Percentiles rank a stretch among this genome's conserved stretches.
These are phyloP conservation scores for Trypanosoma boissoni DNA, from an alignment of 208 protist genomes.

Conservation along the genomic window DNA sequence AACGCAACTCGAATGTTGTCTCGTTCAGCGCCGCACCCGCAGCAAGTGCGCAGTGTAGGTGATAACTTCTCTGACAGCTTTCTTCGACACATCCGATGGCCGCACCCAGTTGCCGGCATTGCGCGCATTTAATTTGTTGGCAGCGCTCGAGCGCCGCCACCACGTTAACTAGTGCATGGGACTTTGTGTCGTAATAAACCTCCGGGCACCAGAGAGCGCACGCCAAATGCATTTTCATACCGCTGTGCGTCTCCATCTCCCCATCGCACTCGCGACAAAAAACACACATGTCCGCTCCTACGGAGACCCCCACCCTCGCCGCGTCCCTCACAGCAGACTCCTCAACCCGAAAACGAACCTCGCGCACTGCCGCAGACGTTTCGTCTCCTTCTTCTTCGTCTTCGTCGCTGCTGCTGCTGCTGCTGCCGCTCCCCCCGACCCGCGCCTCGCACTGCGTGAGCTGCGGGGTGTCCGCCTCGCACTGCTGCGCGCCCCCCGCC, in stretches of 20 bases:
- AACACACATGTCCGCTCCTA: constrained; percentile 2
- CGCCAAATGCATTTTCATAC: constrained; percentile 33
- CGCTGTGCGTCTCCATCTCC: constrained; percentile 1
- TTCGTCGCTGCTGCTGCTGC: too few relatives aligned
- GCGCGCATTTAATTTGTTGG: constrained; percentile 41
- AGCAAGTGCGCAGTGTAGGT: constrained; percentile 52
- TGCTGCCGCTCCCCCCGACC: too few relatives aligned
- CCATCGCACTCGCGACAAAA: constrained; percentile 13
- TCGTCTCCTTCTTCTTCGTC: background rate
- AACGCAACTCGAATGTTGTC: constrained; percentile 19
- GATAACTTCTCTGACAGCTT: constrained; percentile 48
- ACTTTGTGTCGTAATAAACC: constrained; percentile 53
- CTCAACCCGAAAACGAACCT: background rate
- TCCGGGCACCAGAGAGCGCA: constrained; percentile 80
- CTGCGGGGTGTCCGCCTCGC: too few relatives aligned
- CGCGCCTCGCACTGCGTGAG: too few relatives aligned
- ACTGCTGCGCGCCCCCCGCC: too few relatives aligned
- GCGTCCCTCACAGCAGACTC: too few relatives aligned
- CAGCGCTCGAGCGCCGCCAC: constrained; percentile 27
- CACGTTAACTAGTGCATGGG: constrained; percentile 27
- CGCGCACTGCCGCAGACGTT: background rate
- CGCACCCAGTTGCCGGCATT: constrained; percentile 46
- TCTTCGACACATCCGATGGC: constrained; percentile 37
- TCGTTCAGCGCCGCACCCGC: constrained; percentile 17
- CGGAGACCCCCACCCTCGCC: background rate